Percentiles rank a stretch among this genome's conserved stretches.
Evolutionary conservation across 495 filamentous ascomycete species (phyloP).

Genomic region (Neurospora sublineolata): DNA sequence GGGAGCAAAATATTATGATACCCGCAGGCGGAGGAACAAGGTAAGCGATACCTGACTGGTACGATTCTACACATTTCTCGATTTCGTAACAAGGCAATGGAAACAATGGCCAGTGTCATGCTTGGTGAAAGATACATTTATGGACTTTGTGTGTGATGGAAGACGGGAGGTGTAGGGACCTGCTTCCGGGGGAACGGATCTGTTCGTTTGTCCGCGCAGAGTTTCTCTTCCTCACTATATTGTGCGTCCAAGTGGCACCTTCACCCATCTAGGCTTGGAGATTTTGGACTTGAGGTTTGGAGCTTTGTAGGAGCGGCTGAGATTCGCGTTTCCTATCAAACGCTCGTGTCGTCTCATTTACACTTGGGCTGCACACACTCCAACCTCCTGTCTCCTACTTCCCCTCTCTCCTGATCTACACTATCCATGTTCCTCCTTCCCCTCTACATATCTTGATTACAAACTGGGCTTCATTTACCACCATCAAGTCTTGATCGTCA

Average conservation of each 20-base stretch:
- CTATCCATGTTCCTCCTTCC: background rate
- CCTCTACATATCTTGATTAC: too few relatives aligned
- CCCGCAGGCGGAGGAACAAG: conserved; percentile 5
- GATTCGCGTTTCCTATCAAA: background rate
- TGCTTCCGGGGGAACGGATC: background rate
- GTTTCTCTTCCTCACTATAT: background rate
- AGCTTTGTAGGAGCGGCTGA: background rate
- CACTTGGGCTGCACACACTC: background rate
- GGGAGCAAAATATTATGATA: background rate
- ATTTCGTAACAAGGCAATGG: background rate
- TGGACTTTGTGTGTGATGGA: background rate
- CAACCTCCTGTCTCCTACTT: background rate
- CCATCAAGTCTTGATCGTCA: background rate
- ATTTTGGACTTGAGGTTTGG: background rate
- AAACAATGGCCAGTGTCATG: background rate
- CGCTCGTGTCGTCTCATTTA: background rate
- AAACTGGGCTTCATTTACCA: background rate
- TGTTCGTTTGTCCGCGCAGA: background rate
- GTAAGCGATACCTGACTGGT: conserved; percentile 8
- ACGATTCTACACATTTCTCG: background rate
- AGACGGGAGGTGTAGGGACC: background rate
- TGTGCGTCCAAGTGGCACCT: background rate
- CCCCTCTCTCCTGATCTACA: background rate
- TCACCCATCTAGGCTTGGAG: background rate
- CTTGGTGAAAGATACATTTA: background rate